Evolutionary conservation across 352 stramenopile genomes (phyloP).

Genomic region (Poterioochromonas sp.): DNA sequence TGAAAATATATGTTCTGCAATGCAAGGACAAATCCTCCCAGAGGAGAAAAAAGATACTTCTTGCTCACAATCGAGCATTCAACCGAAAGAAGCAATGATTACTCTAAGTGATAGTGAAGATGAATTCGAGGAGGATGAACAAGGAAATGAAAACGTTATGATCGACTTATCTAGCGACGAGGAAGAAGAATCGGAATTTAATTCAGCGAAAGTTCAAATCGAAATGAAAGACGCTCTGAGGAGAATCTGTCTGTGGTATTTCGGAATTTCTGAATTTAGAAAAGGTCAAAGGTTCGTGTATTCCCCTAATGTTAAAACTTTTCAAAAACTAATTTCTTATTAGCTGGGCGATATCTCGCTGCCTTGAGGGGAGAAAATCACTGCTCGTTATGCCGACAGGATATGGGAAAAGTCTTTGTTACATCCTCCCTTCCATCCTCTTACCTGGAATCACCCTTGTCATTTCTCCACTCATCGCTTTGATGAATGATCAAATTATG

Average conservation of each 20-base stretch:
- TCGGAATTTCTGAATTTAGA: no score
- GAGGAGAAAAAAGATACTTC: neutral
- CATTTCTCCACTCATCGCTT: conserved; percentile 76
- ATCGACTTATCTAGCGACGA: neutral
- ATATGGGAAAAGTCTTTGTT: conserved; percentile 40
- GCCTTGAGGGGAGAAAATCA: no score
- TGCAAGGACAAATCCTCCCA: neutral
- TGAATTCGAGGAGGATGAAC: no score
- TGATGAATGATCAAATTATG: conserved; percentile 82
- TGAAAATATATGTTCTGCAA: neutral
- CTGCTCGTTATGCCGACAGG: conserved; percentile 44
- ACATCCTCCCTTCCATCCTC: conserved; percentile 35
- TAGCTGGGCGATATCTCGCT: no score
- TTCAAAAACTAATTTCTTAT: no score
- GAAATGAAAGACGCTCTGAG: no score
- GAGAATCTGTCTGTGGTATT: no score
- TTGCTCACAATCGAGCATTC: neutral
- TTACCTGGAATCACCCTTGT: conserved; percentile 72
- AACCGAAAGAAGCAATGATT: neutral
- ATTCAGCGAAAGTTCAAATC: no score
- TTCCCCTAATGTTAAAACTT: no score
- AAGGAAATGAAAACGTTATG: neutral
- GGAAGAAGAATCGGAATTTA: neutral
- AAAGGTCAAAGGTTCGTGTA: no score
- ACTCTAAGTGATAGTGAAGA: no score